Base-by-base conservation (phyloP, 495 filamentous ascomycete species). In the Podospora bellae-mahoneyi region DNA sequence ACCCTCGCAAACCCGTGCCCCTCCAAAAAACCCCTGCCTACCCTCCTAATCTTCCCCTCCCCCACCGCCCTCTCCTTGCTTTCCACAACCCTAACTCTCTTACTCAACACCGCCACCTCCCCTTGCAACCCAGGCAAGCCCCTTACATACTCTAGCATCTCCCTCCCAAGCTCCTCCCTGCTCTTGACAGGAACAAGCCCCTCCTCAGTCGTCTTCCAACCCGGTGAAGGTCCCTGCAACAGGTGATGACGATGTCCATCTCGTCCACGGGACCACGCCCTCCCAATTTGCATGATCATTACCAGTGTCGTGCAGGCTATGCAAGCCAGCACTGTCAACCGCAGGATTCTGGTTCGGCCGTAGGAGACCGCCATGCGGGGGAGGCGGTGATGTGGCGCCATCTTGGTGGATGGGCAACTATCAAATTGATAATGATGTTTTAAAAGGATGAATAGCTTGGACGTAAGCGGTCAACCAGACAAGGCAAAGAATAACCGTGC, bases 1-100 rank as follows among this genome's bases (percentile, higher is more conserved):
- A 58, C 23, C 55, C n/a, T 58, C 55, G 55, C 23, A 58, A 58
- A 58, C 55, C 55, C 55, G 5, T 26, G n/a, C 55, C 55, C 55
- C n/a, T 19, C 55, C 55, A 58, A 58, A 58, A 58, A 58, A 6
- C 55, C 23, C 18, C n/a, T 58, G 18, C 23, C 55, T 4, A 58
- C 55, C n/a, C n/a, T 26, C n/a, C 18, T 26, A 6, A 58, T 58
- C 55, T n/a, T 20, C 55, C 55, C n/a, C 55, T 26, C 55, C 2
- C n/a, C n/a, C n/a, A 58, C 55, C 7, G 1, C 55, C 16, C 55
- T 10, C 18, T 58, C 23, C 10, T 58, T 58, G 3, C 6, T 26
- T 3, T 26, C 55, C 15, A 58, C 55, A 9, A 58, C 55, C 18
- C 5, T 58, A 3, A 58, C n/a, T n/a, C 55, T 58, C 18, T 58